These are phyloP conservation scores for Harrya chromipes DNA, from an alignment of 768 basidiomycete species.

Conservation along the genomic window DNA sequence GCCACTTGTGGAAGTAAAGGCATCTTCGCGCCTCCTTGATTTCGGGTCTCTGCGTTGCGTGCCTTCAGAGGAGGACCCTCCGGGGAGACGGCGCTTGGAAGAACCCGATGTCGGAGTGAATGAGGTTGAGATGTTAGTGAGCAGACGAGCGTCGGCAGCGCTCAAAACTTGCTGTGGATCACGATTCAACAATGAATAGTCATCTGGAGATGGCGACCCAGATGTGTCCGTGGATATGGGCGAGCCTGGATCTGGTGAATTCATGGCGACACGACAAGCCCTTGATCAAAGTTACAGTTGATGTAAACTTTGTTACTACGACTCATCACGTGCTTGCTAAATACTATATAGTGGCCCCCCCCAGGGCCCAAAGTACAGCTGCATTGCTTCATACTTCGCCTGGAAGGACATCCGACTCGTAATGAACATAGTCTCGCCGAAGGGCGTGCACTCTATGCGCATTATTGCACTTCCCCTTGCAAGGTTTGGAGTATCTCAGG, in stretches of 20 bases:
- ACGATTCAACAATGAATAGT: conserved; percentile 29
- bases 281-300: not conserved
- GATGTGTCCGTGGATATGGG: conserved; percentile 38
- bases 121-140: conserved; percentile 17
- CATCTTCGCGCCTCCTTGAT: conserved; percentile 47
- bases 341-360: too few species aligned
- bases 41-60: conserved; percentile 50
- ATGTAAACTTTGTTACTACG: too few species aligned
- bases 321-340: conserved; percentile 18
- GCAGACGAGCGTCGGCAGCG: conserved; percentile 19
- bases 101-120: conserved; percentile 27
- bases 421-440: conserved; percentile 17
- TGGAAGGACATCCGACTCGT: not conserved
- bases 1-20: conserved; percentile 20
- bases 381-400: too few species aligned
- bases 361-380: too few species aligned
- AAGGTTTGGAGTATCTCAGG: conserved; percentile 17
- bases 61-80: conserved; percentile 41
- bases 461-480: conserved; percentile 47
- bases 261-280: conserved; percentile 21
- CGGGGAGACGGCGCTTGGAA: conserved; percentile 52
- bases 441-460: conserved; percentile 34
- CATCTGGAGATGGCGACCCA: conserved; percentile 36
- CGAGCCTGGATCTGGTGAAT: conserved; percentile 37
- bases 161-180: conserved; percentile 28